Conservation (phyloP, 768 basidiomycete genomes). For the Collybia sp. region DNA sequence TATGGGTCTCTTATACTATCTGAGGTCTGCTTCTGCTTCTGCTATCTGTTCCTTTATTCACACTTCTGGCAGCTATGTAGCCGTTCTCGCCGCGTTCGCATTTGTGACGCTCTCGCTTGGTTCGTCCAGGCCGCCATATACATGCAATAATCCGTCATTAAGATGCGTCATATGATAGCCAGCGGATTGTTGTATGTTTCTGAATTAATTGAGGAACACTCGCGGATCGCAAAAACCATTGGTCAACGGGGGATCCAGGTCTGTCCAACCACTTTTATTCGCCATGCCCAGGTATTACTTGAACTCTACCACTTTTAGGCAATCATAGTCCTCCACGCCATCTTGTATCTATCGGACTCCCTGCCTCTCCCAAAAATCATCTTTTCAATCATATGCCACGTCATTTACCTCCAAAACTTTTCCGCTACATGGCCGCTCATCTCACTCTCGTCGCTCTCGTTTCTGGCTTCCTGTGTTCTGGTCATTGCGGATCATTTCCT, state of each 20-base stretch:
- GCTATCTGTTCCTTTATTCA: neutral
- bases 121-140: constrained; percentile 26
- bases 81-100: constrained; percentile 71
- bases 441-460: constrained; percentile 78
- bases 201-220: constrained; percentile 94
- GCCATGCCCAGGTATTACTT: constrained; percentile 3
- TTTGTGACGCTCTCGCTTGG: constrained; percentile 93
- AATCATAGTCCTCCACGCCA: constrained; percentile 72
- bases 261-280: constrained; percentile 24
- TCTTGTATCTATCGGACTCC: constrained; percentile 76
- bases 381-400: constrained; percentile 82
- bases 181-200: constrained; percentile 92
- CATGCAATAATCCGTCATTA: neutral
- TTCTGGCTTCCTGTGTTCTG: constrained; percentile 79
- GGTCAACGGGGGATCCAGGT: constrained; percentile 91
- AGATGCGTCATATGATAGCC: constrained; percentile 40
- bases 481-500: constrained; percentile 91
- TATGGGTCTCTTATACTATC: constrained; percentile 57
- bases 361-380: constrained; percentile 70
- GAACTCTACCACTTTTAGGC: constrained; percentile 40
- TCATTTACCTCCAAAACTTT: constrained; percentile 92
- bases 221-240: constrained; percentile 70
- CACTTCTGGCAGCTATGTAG: constrained; percentile 54
- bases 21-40: constrained; percentile 39
- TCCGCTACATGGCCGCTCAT: constrained; percentile 89